Evolutionary conservation across 2,329 filamentous ascomycete genomes (phyloP).

Genomic region (Alternaria triticimaculans): DNA sequence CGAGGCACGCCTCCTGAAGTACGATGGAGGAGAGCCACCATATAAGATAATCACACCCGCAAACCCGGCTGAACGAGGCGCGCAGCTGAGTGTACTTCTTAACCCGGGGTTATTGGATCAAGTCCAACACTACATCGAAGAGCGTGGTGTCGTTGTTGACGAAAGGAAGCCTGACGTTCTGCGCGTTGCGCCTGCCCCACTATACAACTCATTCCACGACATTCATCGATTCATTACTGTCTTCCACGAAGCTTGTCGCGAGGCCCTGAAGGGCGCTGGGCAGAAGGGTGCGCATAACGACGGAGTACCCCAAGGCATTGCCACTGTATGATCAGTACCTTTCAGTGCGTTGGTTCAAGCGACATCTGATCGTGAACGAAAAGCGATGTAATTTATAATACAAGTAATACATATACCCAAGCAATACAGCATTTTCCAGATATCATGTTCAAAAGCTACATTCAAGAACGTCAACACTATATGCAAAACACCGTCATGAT

Average conservation of each 20-base stretch:
- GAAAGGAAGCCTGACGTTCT: constrained; percentile 87
- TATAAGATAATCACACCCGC: constrained; percentile 72
- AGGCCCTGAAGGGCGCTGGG: constrained; percentile 34
- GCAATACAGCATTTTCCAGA: constrained; percentile 3
- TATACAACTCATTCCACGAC: constrained; percentile 84
- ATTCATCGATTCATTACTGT: constrained; percentile 58
- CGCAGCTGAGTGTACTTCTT: constrained; percentile 78
- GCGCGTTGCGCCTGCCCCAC: constrained; percentile 78
- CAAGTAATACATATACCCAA: constrained; percentile 20
- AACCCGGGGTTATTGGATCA: constrained; percentile 72
- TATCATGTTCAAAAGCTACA: constrained; percentile 1
- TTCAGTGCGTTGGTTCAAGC: not conserved
- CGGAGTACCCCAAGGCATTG: constrained; percentile 15
- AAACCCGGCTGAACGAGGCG: constrained; percentile 72
- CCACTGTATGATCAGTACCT: constrained; percentile 9
- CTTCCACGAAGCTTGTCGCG: constrained; percentile 58
- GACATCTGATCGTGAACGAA: not conserved
- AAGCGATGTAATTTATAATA: constrained; percentile 10
- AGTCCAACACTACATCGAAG: constrained; percentile 69
- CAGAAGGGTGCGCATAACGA: not conserved
- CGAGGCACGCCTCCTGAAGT: constrained; percentile 56
- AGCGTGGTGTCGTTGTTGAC: constrained; percentile 76
- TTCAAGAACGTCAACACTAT: constrained; percentile 5
- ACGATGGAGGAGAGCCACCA: constrained; percentile 30
- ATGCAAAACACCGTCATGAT: constrained; percentile 4